Evolutionary conservation across 805 yeast genomes (phyloP).

Genomic region (Candida succiphila): DNA sequence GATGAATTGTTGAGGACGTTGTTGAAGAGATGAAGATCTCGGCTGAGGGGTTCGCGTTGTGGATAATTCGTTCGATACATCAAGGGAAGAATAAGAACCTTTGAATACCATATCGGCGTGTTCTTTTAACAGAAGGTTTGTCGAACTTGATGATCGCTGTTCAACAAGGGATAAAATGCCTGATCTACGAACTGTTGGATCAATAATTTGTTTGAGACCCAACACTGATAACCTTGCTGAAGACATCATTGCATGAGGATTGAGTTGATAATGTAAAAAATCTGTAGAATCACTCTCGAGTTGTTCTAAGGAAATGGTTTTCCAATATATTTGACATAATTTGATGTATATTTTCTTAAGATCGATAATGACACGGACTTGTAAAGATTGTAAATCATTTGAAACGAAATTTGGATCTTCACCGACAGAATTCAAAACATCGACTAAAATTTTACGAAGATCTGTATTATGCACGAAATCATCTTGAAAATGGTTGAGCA

Average conservation of each 20-base stretch:
- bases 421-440: constrained; percentile 30
- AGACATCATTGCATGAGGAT: constrained; percentile 17
- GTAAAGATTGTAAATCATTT: constrained; percentile 4
- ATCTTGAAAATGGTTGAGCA: constrained; percentile 75
- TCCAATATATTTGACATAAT: constrained; percentile 23
- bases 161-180: constrained; percentile 26
- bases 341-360: constrained; percentile 23
- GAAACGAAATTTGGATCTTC: constrained; percentile 11
- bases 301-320: constrained; percentile 14
- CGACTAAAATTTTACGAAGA: constrained; percentile 34
- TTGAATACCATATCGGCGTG: constrained; percentile 6
- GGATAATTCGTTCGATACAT: not conserved
- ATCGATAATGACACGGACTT: constrained; percentile 20
- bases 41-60: not conserved
- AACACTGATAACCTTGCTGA: constrained; percentile 24
- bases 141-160: constrained; percentile 13
- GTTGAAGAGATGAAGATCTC: not conserved
- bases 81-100: not conserved
- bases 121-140: constrained; percentile 13
- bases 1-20: too few species aligned
- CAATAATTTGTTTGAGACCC: constrained; percentile 26
- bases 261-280: constrained; percentile 12
- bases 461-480: constrained; percentile 57
- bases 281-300: constrained; percentile 7
- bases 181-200: constrained; percentile 32